Evolutionary conservation across 176 grass and related monocot genomes (phyloP).

Genomic region (Thinopyrum elongatum): DNA sequence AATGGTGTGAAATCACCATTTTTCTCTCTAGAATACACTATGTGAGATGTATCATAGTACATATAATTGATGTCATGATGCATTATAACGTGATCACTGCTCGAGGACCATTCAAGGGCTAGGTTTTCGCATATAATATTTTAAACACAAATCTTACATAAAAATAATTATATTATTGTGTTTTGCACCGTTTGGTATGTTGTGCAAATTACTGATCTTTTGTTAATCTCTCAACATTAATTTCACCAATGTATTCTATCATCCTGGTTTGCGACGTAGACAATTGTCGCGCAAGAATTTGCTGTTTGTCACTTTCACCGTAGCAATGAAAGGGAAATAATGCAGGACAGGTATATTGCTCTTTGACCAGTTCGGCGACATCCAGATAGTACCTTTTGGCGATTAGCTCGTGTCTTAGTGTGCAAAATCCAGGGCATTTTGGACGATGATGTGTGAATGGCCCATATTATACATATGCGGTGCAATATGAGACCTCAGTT

Average conservation of each 20-base stretch:
- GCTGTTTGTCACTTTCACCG: not conserved
- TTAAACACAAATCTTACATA: not conserved
- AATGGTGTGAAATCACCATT: not conserved
- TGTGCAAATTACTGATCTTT: not conserved
- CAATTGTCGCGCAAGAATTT: not conserved
- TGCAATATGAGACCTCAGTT: not conserved
- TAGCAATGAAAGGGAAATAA: slow-evolving; percentile 1
- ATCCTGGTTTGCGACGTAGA: not conserved
- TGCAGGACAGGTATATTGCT: not conserved
- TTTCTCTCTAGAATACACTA: not conserved
- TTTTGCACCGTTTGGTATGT: not conserved
- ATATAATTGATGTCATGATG: not conserved
- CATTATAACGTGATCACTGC: not conserved
- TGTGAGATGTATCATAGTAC: not conserved
- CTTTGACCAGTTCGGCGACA: slow-evolving; percentile 32
- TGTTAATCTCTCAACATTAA: not conserved
- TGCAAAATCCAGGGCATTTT: slow-evolving; percentile 17
- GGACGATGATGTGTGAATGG: not conserved
- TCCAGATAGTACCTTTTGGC: slow-evolving; percentile 47
- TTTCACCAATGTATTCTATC: not conserved
- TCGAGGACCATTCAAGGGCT: not conserved
- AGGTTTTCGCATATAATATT: not conserved
- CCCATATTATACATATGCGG: not conserved
- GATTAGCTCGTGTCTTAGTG: slow-evolving; percentile 38
- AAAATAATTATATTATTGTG: not conserved